Evolutionary conservation across 768 basidiomycete species (phyloP).

Genomic region (Suillus bovinus): DNA sequence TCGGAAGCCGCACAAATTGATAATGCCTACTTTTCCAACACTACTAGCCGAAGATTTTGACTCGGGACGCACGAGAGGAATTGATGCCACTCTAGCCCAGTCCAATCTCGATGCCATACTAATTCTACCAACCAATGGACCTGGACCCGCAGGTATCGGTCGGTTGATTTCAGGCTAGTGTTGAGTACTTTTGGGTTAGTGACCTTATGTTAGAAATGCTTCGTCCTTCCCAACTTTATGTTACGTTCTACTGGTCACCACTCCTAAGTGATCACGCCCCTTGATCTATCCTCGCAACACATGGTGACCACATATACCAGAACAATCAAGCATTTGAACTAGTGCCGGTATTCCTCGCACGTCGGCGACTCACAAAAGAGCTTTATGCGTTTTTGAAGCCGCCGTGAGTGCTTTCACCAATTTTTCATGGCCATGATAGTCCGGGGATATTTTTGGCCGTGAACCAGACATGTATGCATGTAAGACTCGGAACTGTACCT

Average conservation of each 20-base stretch:
- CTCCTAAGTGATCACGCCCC: not conserved
- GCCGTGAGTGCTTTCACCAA: not conserved
- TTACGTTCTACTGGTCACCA: not conserved
- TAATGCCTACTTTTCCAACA: constrained; percentile 39
- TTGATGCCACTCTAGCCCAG: constrained; percentile 46
- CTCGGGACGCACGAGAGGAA: constrained; percentile 48
- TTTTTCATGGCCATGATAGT: not conserved
- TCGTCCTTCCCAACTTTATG: not conserved
- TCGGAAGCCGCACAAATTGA: constrained; percentile 22
- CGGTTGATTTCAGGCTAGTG: constrained; percentile 52
- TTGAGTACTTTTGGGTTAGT: too few relatives aligned
- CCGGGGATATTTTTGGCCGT: not conserved
- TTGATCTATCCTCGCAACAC: not conserved
- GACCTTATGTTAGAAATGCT: too few relatives aligned
- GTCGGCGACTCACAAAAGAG: not conserved
- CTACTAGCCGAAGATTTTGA: constrained; percentile 44
- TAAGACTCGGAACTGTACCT: not conserved
- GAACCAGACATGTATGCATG: not conserved
- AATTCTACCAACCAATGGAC: constrained; percentile 36
- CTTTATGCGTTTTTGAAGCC: too few relatives aligned
- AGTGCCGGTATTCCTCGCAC: not conserved
- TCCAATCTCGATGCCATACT: constrained; percentile 49
- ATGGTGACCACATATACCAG: not conserved
- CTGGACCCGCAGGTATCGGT: constrained; percentile 45
- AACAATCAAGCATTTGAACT: not conserved